Evolutionary conservation across 1,139 yeast species (phyloP).

Genomic region (Suhomyces wounanorum): DNA sequence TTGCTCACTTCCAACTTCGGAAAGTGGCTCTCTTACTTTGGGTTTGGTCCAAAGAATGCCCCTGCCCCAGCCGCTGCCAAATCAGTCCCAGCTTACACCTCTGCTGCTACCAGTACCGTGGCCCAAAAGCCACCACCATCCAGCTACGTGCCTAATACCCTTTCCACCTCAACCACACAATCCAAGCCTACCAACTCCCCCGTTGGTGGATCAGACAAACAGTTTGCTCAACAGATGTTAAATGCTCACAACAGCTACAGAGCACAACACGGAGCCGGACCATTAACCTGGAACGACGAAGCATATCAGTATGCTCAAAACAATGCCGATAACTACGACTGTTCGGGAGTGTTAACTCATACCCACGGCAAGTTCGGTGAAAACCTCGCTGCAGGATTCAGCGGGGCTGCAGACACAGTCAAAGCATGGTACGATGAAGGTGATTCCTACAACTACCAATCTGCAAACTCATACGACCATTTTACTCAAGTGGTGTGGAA

Average conservation of each 20-base stretch:
- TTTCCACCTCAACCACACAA: background rate
- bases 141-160: slow-evolving; percentile 1
- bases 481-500: slow-evolving; percentile 48
- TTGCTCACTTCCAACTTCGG: slow-evolving; percentile 13
- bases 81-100: background rate
- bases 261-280: slow-evolving; percentile 61
- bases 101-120: slow-evolving; percentile 4
- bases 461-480: slow-evolving; percentile 35
- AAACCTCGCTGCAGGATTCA: slow-evolving; percentile 78
- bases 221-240: slow-evolving; percentile 45
- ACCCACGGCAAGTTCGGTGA: slow-evolving; percentile 85
- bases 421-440: slow-evolving; percentile 86
- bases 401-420: slow-evolving; percentile 55
- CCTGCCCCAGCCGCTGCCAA: slow-evolving; percentile 1
- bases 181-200: slow-evolving; percentile 1
- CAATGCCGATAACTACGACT: slow-evolving; percentile 69
- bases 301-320: slow-evolving; percentile 68
- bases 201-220: slow-evolving; percentile 18
- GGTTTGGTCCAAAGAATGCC: slow-evolving; percentile 8
- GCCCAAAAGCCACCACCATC: background rate
- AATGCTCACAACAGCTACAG: slow-evolving; percentile 69
- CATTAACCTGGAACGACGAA: slow-evolving; percentile 63
- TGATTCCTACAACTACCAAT: slow-evolving; percentile 52
- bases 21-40: slow-evolving; percentile 18
- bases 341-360: slow-evolving; percentile 69